phyloP scores from a whole-genome alignment of 2,329 filamentous ascomycete genomes.

The Fusarium udum region DNA sequence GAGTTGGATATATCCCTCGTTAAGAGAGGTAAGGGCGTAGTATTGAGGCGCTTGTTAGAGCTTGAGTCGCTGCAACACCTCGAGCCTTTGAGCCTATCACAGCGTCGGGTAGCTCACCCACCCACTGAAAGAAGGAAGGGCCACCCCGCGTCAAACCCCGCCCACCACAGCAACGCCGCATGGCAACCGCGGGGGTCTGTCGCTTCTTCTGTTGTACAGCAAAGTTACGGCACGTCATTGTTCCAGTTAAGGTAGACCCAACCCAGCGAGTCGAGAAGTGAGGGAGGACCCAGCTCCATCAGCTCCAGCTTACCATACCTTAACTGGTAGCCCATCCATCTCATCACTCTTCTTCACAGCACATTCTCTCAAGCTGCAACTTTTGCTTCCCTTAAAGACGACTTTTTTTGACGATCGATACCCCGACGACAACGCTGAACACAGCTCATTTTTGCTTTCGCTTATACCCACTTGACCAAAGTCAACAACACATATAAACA shows the following conservation, averaged over 20 bases:
- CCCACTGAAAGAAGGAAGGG: slow-evolving; percentile 1
- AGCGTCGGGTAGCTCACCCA: not conserved
- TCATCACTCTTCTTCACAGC: slow-evolving; percentile 13
- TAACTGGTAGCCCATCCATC: slow-evolving; percentile 12
- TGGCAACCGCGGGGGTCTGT: slow-evolving; percentile 14
- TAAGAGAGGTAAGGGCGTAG: not conserved
- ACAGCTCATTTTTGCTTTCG: not conserved
- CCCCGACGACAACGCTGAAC: not conserved
- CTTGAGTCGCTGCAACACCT: slow-evolving; percentile 10
- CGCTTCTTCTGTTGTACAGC: slow-evolving; percentile 15
- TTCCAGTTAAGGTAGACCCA: slow-evolving; percentile 23
- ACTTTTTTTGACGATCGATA: not conserved
- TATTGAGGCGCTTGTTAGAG: slow-evolving; percentile 14
- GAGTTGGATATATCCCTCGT: slow-evolving; percentile 24
- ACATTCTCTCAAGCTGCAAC: slow-evolving; percentile 13
- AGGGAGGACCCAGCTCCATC: slow-evolving; percentile 22
- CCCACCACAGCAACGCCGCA: slow-evolving; percentile 28
- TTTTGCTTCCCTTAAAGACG: slow-evolving; percentile 11
- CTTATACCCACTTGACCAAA: not conserved
- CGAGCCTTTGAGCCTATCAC: not conserved
- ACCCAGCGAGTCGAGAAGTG: not conserved
- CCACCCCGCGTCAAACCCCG: slow-evolving; percentile 37
- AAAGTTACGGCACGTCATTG: slow-evolving; percentile 36
- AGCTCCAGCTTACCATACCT: slow-evolving; percentile 30
- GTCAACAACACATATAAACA: slow-evolving; percentile 14